Percentiles rank a stretch among this genome's conserved stretches.
These are phyloP conservation scores for Nannizzia gypsea DNA, from an alignment of 2,329 filamentous ascomycete species.

Conservation along the genomic window DNA sequence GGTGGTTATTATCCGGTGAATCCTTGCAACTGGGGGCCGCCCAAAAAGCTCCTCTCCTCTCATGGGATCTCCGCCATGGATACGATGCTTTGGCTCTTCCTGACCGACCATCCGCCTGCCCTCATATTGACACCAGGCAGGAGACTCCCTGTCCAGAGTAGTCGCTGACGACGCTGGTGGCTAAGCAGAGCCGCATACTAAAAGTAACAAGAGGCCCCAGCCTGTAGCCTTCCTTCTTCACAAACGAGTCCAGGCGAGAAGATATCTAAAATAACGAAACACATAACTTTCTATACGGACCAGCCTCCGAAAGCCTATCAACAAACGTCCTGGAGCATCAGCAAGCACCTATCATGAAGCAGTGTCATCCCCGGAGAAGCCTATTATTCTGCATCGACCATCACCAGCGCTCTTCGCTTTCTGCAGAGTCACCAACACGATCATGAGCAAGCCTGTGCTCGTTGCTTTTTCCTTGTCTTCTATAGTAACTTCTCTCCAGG, in stretches of 20 bases:
- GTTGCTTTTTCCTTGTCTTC: background rate
- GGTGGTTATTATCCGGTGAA: background rate
- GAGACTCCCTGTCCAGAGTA: background rate
- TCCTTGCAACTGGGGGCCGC: background rate
- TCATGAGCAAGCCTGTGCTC: background rate
- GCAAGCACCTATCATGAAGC: background rate
- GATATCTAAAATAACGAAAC: no score
- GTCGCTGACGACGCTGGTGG: background rate
- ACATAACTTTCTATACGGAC: background rate
- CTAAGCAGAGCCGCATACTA: background rate
- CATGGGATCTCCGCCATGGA: background rate
- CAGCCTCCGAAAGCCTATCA: background rate
- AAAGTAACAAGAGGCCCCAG: background rate
- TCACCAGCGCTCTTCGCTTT: background rate
- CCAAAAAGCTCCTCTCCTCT: background rate
- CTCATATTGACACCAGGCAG: background rate
- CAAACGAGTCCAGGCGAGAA: no score
- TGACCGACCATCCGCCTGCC: background rate
- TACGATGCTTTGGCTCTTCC: background rate
- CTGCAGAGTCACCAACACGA: background rate
- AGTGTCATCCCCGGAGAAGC: background rate
- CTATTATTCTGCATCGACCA: background rate
- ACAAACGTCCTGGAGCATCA: background rate
- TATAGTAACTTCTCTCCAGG: background rate
- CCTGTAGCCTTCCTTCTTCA: background rate